These are phyloP conservation scores for Cordyceps tenuipes DNA, from an alignment of 2,329 filamentous ascomycete genomes.

Conservation along the genomic window DNA sequence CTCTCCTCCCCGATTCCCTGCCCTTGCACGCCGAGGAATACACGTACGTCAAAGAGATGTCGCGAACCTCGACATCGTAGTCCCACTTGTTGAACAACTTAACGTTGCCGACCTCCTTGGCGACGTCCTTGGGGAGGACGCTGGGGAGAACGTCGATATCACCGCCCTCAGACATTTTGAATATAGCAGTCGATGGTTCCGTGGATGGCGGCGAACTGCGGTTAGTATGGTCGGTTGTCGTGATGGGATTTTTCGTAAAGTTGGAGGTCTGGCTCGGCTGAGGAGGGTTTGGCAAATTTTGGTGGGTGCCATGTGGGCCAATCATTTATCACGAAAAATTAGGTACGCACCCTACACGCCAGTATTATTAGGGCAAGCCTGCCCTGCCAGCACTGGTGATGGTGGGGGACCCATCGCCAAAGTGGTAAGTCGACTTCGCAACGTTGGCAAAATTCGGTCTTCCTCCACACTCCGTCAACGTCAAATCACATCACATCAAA, in stretches of 20 bases:
- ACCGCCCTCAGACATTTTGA: conserved; percentile 86
- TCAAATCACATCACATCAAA: conserved; percentile 34
- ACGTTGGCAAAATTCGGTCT: conserved; percentile 22
- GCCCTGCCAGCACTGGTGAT: conserved; percentile 24
- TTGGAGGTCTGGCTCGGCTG: conserved; percentile 26
- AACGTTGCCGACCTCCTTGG: conserved; percentile 79
- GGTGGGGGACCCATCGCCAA: conserved; percentile 15
- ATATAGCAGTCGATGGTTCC: conserved; percentile 31
- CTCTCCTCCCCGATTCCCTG: not conserved
- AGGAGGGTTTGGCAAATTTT: conserved; percentile 27
- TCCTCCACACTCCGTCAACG: conserved; percentile 30
- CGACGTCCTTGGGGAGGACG: conserved; percentile 88
- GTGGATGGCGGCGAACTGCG: conserved; percentile 28
- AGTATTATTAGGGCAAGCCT: conserved; percentile 33
- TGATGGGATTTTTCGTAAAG: conserved; percentile 29
- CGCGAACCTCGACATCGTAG: conserved; percentile 99
- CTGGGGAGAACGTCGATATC: conserved; percentile 82
- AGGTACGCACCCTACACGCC: conserved; percentile 22
- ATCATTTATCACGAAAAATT: conserved; percentile 24
- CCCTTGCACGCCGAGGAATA: not conserved
- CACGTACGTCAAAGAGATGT: conserved; percentile 96
- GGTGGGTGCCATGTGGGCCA: conserved; percentile 27
- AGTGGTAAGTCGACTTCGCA: conserved; percentile 22
- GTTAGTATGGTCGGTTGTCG: conserved; percentile 31
- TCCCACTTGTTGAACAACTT: conserved; percentile 97